phyloP scores from a whole-genome alignment of 352 stramenopile genomes.

The Phytophthora idaei region DNA sequence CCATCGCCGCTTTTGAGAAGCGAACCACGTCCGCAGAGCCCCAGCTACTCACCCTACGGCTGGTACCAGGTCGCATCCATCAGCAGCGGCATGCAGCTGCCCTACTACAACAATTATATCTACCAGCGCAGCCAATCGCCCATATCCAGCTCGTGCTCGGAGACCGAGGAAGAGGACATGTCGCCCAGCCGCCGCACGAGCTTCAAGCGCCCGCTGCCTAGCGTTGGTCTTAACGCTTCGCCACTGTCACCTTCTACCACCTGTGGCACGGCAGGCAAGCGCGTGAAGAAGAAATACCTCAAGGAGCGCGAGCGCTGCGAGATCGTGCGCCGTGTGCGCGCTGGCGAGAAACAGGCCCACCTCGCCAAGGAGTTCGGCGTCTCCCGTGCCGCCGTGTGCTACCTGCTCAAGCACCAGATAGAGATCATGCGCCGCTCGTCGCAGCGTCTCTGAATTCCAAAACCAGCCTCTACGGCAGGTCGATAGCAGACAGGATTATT shows the following conservation, averaged over 20 bases:
- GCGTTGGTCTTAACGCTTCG: conserved; percentile 26
- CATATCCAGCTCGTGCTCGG: conserved; percentile 27
- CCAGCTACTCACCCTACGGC: conserved; percentile 22
- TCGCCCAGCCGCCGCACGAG: conserved; percentile 14
- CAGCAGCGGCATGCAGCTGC: conserved; percentile 16
- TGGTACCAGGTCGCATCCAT: conserved; percentile 17
- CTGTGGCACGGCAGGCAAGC: conserved; percentile 31
- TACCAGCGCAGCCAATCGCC: conserved; percentile 19
- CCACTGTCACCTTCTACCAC: conserved; percentile 18
- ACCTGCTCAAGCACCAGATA: conserved; percentile 68
- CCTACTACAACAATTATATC: conserved; percentile 24
- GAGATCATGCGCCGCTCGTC: conserved; percentile 61
- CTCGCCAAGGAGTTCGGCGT: conserved; percentile 72
- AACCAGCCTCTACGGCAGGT: not conserved
- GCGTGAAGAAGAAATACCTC: conserved; percentile 73
- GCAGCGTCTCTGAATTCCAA: conserved; percentile 34
- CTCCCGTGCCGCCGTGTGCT: conserved; percentile 65
- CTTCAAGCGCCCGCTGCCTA: conserved; percentile 31
- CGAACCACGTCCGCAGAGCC: conserved; percentile 11
- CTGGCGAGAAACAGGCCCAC: conserved; percentile 64
- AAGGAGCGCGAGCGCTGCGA: conserved; percentile 68
- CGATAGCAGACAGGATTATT: conserved; percentile 31
- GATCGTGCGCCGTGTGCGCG: conserved; percentile 64
- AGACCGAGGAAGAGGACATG: conserved; percentile 40
- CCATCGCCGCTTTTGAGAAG: conserved; percentile 27